phyloP scores from a whole-genome alignment of 805 yeast species.

The Yarrowia keelungensis region DNA sequence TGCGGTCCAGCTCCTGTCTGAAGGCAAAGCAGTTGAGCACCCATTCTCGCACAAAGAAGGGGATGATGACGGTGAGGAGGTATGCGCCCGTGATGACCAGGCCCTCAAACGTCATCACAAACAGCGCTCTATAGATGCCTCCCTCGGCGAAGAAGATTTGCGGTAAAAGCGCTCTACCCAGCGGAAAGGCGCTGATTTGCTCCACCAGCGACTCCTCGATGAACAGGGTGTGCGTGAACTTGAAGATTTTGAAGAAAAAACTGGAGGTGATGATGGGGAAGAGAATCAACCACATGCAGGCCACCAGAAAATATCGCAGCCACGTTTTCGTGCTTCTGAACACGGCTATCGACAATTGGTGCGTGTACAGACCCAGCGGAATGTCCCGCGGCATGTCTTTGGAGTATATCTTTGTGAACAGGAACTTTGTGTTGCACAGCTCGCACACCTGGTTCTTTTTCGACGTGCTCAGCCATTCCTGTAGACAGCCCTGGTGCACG shows the following conservation, averaged over 20 bases:
- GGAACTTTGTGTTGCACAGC: conserved; percentile 80
- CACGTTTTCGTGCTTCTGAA: conserved; percentile 8
- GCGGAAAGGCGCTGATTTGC: neutral
- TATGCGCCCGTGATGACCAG: conserved; percentile 45
- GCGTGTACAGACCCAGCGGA: conserved; percentile 60
- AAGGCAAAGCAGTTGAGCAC: conserved; percentile 47
- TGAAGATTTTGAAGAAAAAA: conserved; percentile 12
- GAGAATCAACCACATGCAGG: conserved; percentile 19
- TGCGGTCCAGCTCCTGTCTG: conserved; percentile 42
- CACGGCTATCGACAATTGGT: conserved; percentile 16
- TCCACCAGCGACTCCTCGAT: conserved; percentile 19
- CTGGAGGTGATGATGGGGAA: conserved; percentile 7
- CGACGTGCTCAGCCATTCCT: conserved; percentile 83
- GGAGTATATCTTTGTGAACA: conserved; percentile 69
- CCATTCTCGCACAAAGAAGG: conserved; percentile 53
- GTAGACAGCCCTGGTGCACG: conserved; percentile 89
- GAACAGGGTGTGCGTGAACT: conserved; percentile 19
- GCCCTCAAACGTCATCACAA: conserved; percentile 46
- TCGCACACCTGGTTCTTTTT: conserved; percentile 73
- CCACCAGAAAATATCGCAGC: conserved; percentile 28
- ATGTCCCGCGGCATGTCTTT: conserved; percentile 68
- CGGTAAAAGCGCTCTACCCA: conserved; percentile 2
- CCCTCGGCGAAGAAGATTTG: neutral
- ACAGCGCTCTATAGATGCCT: neutral
- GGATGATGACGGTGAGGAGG: conserved; percentile 51